Base-by-base conservation (phyloP, 176 grass and related monocot genomes). In the Triticum monococcum region DNA sequence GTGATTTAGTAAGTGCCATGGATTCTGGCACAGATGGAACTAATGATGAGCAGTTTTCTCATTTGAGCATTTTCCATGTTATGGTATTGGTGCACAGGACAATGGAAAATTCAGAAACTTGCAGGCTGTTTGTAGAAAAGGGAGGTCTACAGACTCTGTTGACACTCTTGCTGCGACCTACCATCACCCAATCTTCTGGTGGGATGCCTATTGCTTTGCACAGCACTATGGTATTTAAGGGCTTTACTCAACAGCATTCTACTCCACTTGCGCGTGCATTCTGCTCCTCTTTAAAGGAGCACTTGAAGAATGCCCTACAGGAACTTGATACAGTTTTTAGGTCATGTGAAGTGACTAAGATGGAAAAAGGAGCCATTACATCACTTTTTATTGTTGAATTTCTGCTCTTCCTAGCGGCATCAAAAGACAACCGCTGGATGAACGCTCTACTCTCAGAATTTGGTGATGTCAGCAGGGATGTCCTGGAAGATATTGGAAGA, bases 171-270 rank as follows among this genome's bases (percentile, higher is more conserved):
- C 84, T 96, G 68, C 89, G 90, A 84, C 97, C 97, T 79, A 99
- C 92, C 67, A 96, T 99, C 77, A 99, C 97, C 81, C 94, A 99
- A 33, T 96, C 97, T 83, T 96, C 97, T 73, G 97, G 95, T 87
- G 97, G 93, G 72, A 99, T 96, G 94, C 97, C 97, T 78, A 96
- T 99, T 90, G 97, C 97, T 78, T 90, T 99, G 85, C 97, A 99
- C 89, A 99, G 97, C 72, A 96, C 94, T 64, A 88, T 99, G 75
- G 97, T 99, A 41, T 99, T 99, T 85, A 99, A 99, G 84, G 90
- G 97, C 32, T 99, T 99, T 79, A 99, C 94, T 64, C 97, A 94
- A 83, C 97, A 99, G 67, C 97, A 99, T 40, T 96, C 97, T 52
- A 85, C 90, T 82, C 92, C 97, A 31, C 94, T 99, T 82, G 97